These are phyloP conservation scores for Ambrosia artemisiifolia DNA, from an alignment of 129 eudicot species.

Conservation along the genomic window DNA sequence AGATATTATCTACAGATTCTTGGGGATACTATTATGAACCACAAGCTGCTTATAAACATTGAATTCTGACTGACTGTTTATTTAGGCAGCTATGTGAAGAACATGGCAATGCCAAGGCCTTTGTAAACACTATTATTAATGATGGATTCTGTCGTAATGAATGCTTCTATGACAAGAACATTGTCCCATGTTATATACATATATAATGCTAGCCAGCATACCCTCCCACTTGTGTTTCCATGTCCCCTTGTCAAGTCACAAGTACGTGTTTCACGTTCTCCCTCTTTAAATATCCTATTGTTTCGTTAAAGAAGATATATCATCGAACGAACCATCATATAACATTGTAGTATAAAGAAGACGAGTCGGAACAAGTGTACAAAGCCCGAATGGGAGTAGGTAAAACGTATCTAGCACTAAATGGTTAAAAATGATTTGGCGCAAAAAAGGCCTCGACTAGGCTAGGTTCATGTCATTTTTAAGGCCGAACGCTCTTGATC, in stretches of 20 bases:
- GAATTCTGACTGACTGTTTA: slow-evolving; percentile 7
- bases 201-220: slow-evolving; percentile 18
- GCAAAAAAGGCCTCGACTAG: too few relatives aligned
- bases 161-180: slow-evolving; percentile 17
- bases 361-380: not conserved
- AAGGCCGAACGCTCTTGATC: too few relatives aligned
- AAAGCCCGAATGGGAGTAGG: not conserved
- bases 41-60: not conserved
- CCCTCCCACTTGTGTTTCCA: slow-evolving; percentile 20
- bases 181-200: not conserved
- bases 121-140: slow-evolving; percentile 6
- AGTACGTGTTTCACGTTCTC: not conserved
- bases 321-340: not conserved
- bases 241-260: slow-evolving; percentile 19
- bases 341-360: not conserved
- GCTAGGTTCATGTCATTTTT: too few relatives aligned
- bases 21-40: not conserved
- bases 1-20: slow-evolving; percentile 2
- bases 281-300: not conserved
- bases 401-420: not conserved
- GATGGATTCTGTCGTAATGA: not conserved
- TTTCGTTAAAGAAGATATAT: not conserved
- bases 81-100: slow-evolving; percentile 23
- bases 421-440: not conserved
- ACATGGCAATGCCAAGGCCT: slow-evolving; percentile 21